Base-by-base conservation (phyloP, 495 filamentous ascomycete species). In the Articulospora tetracladia region DNA sequence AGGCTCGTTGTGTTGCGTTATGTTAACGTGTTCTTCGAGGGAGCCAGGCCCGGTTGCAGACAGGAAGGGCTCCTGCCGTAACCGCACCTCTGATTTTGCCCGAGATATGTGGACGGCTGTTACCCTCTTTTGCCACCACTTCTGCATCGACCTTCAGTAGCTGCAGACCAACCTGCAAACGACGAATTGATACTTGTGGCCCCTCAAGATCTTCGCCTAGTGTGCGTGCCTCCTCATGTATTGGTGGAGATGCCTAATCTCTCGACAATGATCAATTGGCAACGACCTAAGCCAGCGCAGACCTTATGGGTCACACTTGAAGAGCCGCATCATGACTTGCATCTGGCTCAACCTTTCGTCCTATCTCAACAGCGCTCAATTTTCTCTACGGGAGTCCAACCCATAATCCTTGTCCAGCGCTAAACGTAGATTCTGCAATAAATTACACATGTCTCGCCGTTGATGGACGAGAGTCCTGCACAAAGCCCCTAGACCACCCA, bases 271-370 rank as follows among this genome's bases (percentile, higher is more conserved):
- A 81, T 84, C 82, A 77, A 90, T 87, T 94, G 91, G 92, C 79
- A 83, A 85, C 77, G 81, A 89, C 79, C 78, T 74, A 86, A 87
- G 92, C 92, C 92, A 97, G 79, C 92, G 85, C 92, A 97, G 47
- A 92, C 91, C 90, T 78, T 68, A 81, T 78, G 79, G 79, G 74
- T 79, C 80, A 78, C 79, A 73, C 70, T 76, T 79, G 73, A 76
- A 77, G 76, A 84, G 81, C 80, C 81, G 81, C 81, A 84, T 81
- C 75, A 77, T 73, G 68, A 74, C 78, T 72, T 80, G 77, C 80
- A 65, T 65, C 49, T 67, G 54, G 52, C 36, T 65, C 50, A 34
- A 52, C 57, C 59, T 52, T 55, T 56, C 57, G 67, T 65, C 67
- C 67, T 69, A 69, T 69, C 64, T 69, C 39, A 63, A 69, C 47